A percentile compares a stretch with the other conserved stretches of the same genome.
phyloP scores from a whole-genome alignment of 1,284 basidiomycete species.

The Nidula niveotomentosa region DNA sequence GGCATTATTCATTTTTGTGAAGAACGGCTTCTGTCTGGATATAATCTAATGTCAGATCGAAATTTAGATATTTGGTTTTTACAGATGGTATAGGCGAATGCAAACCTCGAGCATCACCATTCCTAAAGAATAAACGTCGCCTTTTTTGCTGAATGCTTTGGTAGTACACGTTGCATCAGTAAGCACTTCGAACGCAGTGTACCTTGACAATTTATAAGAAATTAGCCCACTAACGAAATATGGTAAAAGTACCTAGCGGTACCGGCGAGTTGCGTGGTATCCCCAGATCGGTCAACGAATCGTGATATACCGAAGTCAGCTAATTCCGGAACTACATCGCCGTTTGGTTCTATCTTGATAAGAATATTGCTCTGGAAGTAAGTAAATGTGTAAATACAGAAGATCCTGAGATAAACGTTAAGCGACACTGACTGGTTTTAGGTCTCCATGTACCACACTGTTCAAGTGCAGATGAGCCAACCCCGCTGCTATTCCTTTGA shows the following conservation, averaged over 20 bases:
- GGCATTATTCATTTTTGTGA: too few relatives aligned
- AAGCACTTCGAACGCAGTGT: neutral
- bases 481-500: neutral
- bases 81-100: neutral
- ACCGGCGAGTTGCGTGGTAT: neutral
- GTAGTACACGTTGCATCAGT: neutral
- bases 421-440: neutral
- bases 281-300: neutral
- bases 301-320: neutral
- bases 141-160: neutral
- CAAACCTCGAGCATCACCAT: neutral
- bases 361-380: neutral
- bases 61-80: too few relatives aligned
- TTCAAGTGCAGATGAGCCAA: neutral
- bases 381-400: too few relatives aligned
- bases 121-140: neutral
- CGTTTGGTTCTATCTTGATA: neutral
- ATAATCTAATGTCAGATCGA: too few relatives aligned
- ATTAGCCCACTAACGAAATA: neutral
- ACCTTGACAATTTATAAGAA: neutral
- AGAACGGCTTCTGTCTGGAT: too few relatives aligned
- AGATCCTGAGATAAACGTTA: too few relatives aligned
- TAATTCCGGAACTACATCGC: neutral
- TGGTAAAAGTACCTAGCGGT: neutral
- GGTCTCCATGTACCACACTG: neutral